Percentiles rank a stretch among this genome's conserved stretches.
Evolutionary conservation across 2,329 filamentous ascomycete species (phyloP).

Genomic region (Penicillium sp.): DNA sequence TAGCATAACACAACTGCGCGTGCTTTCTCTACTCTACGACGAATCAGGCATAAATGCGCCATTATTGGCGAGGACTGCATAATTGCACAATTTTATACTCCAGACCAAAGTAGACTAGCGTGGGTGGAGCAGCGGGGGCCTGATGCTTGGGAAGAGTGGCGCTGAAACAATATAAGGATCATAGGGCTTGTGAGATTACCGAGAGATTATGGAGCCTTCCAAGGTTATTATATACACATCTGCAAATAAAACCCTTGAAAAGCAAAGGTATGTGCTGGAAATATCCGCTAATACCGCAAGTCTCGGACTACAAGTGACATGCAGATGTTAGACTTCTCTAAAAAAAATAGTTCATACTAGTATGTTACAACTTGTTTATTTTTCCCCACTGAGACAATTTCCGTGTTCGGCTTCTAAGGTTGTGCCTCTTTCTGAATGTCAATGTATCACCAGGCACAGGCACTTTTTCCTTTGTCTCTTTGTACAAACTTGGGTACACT

Average conservation of each 20-base stretch:
- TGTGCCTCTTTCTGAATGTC: slow-evolving; percentile 11
- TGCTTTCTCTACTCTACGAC: slow-evolving; percentile 44
- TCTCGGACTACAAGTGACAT: neutral
- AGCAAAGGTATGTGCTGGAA: neutral
- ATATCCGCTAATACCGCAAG: neutral
- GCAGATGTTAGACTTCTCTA: neutral
- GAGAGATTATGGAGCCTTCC: slow-evolving; percentile 22
- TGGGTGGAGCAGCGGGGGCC: neutral
- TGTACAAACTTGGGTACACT: slow-evolving; percentile 5
- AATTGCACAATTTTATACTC: neutral
- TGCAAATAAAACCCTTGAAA: neutral
- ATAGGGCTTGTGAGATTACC: neutral
- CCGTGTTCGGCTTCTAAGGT: neutral
- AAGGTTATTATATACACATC: slow-evolving; percentile 41
- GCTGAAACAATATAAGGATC: neutral
- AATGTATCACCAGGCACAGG: slow-evolving; percentile 15
- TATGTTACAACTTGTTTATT: neutral
- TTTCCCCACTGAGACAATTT: neutral
- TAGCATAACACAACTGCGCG: neutral
- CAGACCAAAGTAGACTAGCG: neutral
- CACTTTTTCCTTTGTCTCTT: neutral
- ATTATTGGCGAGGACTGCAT: neutral
- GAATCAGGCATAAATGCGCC: neutral
- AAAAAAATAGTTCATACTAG: neutral
- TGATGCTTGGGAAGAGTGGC: neutral